A percentile compares a stretch with the other conserved stretches of the same genome.
Evolutionary conservation across 345 rosid genomes (phyloP).

Genomic region (Salix caprea): DNA sequence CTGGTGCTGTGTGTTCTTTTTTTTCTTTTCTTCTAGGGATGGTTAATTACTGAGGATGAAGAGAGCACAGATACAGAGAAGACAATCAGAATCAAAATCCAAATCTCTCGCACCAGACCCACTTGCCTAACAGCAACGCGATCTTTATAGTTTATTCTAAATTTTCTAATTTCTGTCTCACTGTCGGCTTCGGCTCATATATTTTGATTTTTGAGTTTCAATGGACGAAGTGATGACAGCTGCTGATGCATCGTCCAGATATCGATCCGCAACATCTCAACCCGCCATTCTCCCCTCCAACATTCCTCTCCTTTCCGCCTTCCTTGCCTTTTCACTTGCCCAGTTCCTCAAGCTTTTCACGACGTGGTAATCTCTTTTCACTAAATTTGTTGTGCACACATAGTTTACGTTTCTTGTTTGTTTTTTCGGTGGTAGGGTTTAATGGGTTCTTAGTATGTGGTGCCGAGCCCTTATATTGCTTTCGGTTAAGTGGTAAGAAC

Average conservation of each 20-base stretch:
- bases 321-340: slow-evolving; percentile 44
- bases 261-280: slow-evolving; percentile 29
- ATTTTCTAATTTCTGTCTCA: neutral
- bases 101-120: neutral
- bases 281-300: slow-evolving; percentile 33
- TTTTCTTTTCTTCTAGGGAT: too few species aligned
- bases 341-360: slow-evolving; percentile 58
- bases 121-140: neutral
- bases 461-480: too few species aligned
- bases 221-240: slow-evolving; percentile 49
- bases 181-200: neutral
- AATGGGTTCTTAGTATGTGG: too few species aligned
- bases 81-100: neutral
- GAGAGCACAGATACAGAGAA: neutral
- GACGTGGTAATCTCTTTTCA: slow-evolving; percentile 30
- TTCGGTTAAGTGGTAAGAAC: too few species aligned
- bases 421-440: neutral
- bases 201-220: neutral
- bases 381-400: neutral
- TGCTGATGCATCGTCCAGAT: slow-evolving; percentile 38
- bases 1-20: too few species aligned
- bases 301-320: slow-evolving; percentile 45
- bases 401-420: neutral
- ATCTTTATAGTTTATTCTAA: neutral
- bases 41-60: too few species aligned